Evolutionary conservation across 2,329 filamentous ascomycete genomes (phyloP).

Genomic region (Sporothrix pseudoabietina): DNA sequence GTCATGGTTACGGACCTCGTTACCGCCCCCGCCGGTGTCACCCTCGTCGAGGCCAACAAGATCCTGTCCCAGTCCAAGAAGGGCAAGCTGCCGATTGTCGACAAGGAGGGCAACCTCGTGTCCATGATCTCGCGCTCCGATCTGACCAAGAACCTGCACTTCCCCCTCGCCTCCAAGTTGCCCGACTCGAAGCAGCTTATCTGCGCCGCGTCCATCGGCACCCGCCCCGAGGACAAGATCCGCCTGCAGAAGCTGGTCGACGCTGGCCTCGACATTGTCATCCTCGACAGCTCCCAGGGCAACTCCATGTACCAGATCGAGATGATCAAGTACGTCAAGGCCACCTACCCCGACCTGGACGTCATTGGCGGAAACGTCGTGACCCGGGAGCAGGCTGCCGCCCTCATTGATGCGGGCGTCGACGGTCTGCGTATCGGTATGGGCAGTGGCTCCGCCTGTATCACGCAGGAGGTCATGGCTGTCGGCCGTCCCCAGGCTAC

Average conservation of each 20-base stretch:
- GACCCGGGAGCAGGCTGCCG: constrained; percentile 91
- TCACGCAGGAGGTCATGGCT: constrained; percentile 99
- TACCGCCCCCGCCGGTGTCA: constrained; percentile 82
- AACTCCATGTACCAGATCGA: constrained; percentile 99
- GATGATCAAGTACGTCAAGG: constrained; percentile 96
- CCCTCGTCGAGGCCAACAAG: constrained; percentile 83
- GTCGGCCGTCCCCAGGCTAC: constrained; percentile 95
- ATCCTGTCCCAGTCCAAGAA: constrained; percentile 96
- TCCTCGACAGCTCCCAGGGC: constrained; percentile 95
- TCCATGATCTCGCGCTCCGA: constrained; percentile 94
- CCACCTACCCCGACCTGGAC: constrained; percentile 79
- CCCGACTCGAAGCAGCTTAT: constrained; percentile 97
- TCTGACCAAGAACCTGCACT: constrained; percentile 97
- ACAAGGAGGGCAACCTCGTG: constrained; percentile 79
- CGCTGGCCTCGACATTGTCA: constrained; percentile 90
- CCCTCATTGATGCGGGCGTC: constrained; percentile 87
- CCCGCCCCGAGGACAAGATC: constrained; percentile 86
- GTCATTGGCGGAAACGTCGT: constrained; percentile 99
- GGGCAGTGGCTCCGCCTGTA: constrained; percentile 97
- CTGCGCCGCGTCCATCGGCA: constrained; percentile 92
- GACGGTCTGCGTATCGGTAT: constrained; percentile 98
- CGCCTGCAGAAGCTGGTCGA: constrained; percentile 87
- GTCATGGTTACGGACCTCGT: constrained; percentile 98
- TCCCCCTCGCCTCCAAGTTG: constrained; percentile 93
- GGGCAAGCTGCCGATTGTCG: constrained; percentile 93